phyloP scores from a whole-genome alignment of 1,139 yeast genomes.

The Diutina siamensis region DNA sequence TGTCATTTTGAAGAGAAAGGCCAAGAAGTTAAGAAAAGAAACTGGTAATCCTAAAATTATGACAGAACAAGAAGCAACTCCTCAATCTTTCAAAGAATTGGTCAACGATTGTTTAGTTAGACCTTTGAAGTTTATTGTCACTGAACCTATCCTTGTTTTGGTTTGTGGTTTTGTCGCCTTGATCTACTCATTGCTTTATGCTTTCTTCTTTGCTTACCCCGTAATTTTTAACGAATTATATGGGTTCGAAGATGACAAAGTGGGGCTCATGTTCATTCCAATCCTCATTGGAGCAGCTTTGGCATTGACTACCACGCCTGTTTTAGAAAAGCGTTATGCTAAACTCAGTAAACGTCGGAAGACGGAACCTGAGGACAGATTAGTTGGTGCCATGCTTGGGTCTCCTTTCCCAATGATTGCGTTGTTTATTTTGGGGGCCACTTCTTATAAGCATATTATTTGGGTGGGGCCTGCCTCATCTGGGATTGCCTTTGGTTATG shows the following conservation, averaged over 20 bases:
- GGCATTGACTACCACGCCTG: constrained; percentile 63
- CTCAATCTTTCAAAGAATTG: constrained; percentile 53
- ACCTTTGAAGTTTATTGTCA: constrained; percentile 61
- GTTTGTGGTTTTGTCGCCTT: constrained; percentile 79
- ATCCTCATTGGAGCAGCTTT: constrained; percentile 73
- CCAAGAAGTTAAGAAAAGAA: constrained; percentile 57
- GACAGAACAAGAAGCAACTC: constrained; percentile 87
- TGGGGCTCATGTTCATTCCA: constrained; percentile 81
- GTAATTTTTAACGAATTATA: constrained; percentile 59
- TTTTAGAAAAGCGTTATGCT: constrained; percentile 52
- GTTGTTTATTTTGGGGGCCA: constrained; percentile 80
- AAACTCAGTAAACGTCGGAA: constrained; percentile 40
- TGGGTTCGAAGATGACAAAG: constrained; percentile 53
- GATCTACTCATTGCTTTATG: constrained; percentile 77
- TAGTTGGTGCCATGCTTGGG: constrained; percentile 82
- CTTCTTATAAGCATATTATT: constrained; percentile 63
- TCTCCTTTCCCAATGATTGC: constrained; percentile 86
- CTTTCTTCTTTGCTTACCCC: constrained; percentile 87
- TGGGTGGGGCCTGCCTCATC: constrained; percentile 96
- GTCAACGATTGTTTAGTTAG: constrained; percentile 56
- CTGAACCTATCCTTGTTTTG: constrained; percentile 77
- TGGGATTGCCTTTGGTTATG: constrained; percentile 82
- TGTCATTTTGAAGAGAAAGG: constrained; percentile 64
- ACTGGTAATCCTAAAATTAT: constrained; percentile 73
- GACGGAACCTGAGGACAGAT: constrained; percentile 80